Base-by-base conservation (phyloP, 331 rosid species). In the Phaseolus coccineus region DNA sequence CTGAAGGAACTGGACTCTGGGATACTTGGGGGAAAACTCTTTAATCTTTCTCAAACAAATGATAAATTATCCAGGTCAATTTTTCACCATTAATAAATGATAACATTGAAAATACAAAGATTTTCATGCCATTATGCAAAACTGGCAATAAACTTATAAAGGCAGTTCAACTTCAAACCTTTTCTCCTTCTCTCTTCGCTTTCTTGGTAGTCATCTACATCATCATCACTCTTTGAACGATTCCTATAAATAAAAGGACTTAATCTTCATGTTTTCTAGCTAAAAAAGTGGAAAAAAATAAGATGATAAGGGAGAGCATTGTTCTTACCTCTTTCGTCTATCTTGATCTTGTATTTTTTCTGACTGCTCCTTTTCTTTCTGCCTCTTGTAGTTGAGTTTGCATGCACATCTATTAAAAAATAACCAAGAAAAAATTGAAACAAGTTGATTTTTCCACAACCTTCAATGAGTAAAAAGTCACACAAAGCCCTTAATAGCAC, bases 381-480 rank as follows among this genome's bases (percentile, higher is more conserved):
- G 78, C 77, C 93, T 89, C 82, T 89, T 91, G 91, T 92, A 95
- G 83, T 91, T 83, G 85, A 95, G 97, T 84, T 95, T 95, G 77
- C 66, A 80, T 4, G 96, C 88, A 69, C 98, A 95, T 69, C 98
- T 95, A 82, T 74, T 80, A 6, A 46, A 78, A 50, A 61, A 39
- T 47, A 13, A 80, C 67, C 28, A 28, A 73, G 67, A 53, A 80
- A 39, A 25, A 39, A 30, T 44, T 19, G 59, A 73, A 53, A 25
- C 8, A 71, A 46, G 24, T 66, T 66, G 27, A 70, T 76, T 76
- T 63, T 50, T 40, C 58, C 58, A 76, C 31, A 79, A 79, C 48
- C 24, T 31, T 63, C 55, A 46, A 33, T 28, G 62, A 39, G 7
- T 25, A 51, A 46, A 69, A 31, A 31, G 52, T 16, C 15, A 31